Evolutionary conservation across 345 rosid species (phyloP), one percentile per base, ranked within the genome.

Genomic region (Leavenworthia alabamica): DNA sequence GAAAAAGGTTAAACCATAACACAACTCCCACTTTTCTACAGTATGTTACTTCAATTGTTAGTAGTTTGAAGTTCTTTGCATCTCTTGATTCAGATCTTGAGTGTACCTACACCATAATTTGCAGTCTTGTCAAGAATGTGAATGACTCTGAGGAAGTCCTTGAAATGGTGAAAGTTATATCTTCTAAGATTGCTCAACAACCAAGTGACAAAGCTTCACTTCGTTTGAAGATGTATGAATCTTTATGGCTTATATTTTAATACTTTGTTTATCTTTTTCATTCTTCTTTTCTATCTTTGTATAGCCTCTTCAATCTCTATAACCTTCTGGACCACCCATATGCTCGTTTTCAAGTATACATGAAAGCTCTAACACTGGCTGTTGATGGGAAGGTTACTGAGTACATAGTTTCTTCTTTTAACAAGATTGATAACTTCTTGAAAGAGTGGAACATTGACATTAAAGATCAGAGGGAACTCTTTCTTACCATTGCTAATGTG

Each of bases 261-360:
- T 23, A 24, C 45, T 27, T 57, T 22, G 51, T 70, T 77, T 19
- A 57, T 66, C 7, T 47, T 27, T 70, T 53, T 67, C 26, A 53
- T 26, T 64, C 35, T 11, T 0, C 11, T 56, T 49, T 16, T 31
- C 19, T 49, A 29, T 70, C 17, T 69, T 77, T 72, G 56, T 32
- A 20, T 85, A 90, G 99, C 72, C 83, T 94, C 81, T 94, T 94
- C 79, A 90, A 82, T 78, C 85, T 94, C 43, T 94, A 86, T 75
- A 94, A 88, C 76, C 83, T 94, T 37, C 67, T 94, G 81, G 88
- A 75, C 72, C 75, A 78, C 48, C 77, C 85, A 0, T 71, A 75
- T 65, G 78, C 84, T 80, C 85, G 83, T 54, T 94, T 88, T 53
- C 77, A 77, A 69, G 93, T 88, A 6, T 94, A 86, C 79, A 73